These are phyloP conservation scores for Lachnellula suecica DNA, from an alignment of 2,329 filamentous ascomycete genomes.

Conservation along the genomic window DNA sequence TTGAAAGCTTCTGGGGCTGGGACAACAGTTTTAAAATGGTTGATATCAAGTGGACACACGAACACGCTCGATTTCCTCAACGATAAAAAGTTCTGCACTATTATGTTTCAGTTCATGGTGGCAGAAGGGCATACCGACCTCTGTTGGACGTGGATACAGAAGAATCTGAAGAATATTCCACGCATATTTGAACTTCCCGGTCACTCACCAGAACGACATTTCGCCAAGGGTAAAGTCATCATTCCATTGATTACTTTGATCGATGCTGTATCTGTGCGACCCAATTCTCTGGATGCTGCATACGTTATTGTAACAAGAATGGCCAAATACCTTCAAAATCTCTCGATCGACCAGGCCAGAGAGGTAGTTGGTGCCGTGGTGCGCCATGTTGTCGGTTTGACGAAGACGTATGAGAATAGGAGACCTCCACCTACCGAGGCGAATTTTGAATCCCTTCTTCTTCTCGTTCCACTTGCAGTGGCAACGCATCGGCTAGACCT, in stretches of 20 bases:
- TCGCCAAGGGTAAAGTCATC: slow-evolving; percentile 6
- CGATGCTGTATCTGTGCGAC: neutral
- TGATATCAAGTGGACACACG: slow-evolving; percentile 26
- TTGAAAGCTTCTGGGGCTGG: slow-evolving; percentile 32
- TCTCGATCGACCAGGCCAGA: slow-evolving; percentile 2
- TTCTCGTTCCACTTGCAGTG: slow-evolving; percentile 8
- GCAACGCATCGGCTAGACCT: neutral
- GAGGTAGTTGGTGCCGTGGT: slow-evolving; percentile 11
- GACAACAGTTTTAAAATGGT: slow-evolving; percentile 31
- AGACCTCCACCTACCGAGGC: slow-evolving; percentile 8
- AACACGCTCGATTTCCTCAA: slow-evolving; percentile 26
- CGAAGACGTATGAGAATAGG: neutral
- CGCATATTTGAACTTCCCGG: neutral
- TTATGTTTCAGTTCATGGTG: slow-evolving; percentile 31
- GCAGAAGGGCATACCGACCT: slow-evolving; percentile 29
- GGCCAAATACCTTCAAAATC: slow-evolving; percentile 10
- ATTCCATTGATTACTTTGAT: neutral
- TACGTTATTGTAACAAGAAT: slow-evolving; percentile 19
- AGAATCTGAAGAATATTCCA: slow-evolving; percentile 13
- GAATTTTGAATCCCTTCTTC: slow-evolving; percentile 23
- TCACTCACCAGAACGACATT: neutral
- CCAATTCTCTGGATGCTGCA: slow-evolving; percentile 17
- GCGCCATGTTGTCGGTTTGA: neutral
- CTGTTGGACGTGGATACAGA: slow-evolving; percentile 30
- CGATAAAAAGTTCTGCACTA: slow-evolving; percentile 15